phyloP scores from a whole-genome alignment of 2,329 filamentous ascomycete species.

The Aphanocladium album region DNA sequence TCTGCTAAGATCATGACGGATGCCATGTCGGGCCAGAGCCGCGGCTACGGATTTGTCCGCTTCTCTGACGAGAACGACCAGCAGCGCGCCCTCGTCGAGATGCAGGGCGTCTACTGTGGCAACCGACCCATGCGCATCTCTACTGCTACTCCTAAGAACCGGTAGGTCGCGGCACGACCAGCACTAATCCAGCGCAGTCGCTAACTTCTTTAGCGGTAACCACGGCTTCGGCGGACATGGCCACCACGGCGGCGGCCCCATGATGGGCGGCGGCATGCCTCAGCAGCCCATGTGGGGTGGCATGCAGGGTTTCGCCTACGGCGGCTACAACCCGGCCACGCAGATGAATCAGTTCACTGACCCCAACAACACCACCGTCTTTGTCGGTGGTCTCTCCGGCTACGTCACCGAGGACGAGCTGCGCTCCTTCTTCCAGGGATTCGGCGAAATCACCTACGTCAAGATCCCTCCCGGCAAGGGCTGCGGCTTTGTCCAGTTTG shows the following conservation, averaged over 20 bases:
- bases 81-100: constrained; percentile 91
- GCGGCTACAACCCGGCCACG: constrained; percentile 44
- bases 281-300: constrained; percentile 42
- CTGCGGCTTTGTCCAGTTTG: constrained; percentile 98
- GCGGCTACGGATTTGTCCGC: constrained; percentile 95
- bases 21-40: constrained; percentile 93
- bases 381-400: constrained; percentile 92
- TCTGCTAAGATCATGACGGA: constrained; percentile 99
- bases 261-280: constrained; percentile 42
- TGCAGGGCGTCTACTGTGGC: constrained; percentile 99
- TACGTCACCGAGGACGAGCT: constrained; percentile 99
- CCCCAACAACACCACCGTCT: constrained; percentile 98
- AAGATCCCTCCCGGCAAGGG: constrained; percentile 99
- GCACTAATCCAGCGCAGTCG: constrained; percentile 13
- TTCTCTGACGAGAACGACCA: constrained; percentile 95
- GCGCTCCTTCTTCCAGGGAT: constrained; percentile 99
- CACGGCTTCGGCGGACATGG: constrained; percentile 38
- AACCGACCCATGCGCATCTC: constrained; percentile 98
- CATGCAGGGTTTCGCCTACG: constrained; percentile 34
- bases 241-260: constrained; percentile 38
- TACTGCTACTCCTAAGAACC: constrained; percentile 95
- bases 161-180: constrained; percentile 32
- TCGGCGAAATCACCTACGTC: constrained; percentile 98
- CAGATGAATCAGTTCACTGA: constrained; percentile 99
- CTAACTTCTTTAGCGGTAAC: constrained; percentile 26